A percentile compares a stretch with the other conserved stretches of the same genome.
phyloP scores from a whole-genome alignment of 768 basidiomycete genomes.

The Phaffia tasmanica region DNA sequence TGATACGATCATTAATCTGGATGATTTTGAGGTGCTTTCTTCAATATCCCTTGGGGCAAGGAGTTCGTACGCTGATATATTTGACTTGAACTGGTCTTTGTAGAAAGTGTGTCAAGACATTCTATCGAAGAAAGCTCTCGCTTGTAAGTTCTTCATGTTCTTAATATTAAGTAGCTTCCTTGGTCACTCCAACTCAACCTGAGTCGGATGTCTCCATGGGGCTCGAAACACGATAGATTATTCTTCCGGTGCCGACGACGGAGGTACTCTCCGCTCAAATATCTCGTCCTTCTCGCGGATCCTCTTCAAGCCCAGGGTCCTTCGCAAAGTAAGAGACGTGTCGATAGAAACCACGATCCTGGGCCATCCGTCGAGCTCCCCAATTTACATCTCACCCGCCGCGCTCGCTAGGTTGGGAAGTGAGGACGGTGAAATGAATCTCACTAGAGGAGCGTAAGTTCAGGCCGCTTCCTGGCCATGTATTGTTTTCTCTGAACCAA shows the following conservation, averaged over 20 bases:
- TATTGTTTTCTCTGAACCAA: background rate
- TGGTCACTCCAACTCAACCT: background rate
- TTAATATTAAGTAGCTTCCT: background rate
- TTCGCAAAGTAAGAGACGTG: conserved; percentile 22
- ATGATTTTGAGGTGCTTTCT: conserved; percentile 12
- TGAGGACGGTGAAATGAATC: conserved; percentile 26
- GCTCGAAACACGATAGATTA: conserved; percentile 3
- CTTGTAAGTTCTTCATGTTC: background rate
- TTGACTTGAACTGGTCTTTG: too few relatives aligned
- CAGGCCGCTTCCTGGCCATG: background rate
- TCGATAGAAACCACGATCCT: conserved; percentile 17
- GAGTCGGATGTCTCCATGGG: background rate
- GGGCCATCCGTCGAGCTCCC: conserved; percentile 12
- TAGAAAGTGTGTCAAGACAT: conserved; percentile 10
- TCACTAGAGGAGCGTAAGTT: conserved; percentile 18
- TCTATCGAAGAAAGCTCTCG: conserved; percentile 22
- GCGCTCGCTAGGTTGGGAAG: conserved; percentile 24
- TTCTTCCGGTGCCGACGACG: conserved; percentile 13
- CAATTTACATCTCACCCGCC: conserved; percentile 22
- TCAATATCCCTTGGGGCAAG: too few relatives aligned
- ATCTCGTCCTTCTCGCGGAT: conserved; percentile 9
- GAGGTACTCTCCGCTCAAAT: conserved; percentile 6
- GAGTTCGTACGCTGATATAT: too few relatives aligned
- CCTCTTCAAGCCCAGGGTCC: conserved; percentile 22
- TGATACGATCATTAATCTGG: conserved; percentile 20